Base-by-base conservation (phyloP, 495 filamentous ascomycete species). In the Lentithecium fluviatile region DNA sequence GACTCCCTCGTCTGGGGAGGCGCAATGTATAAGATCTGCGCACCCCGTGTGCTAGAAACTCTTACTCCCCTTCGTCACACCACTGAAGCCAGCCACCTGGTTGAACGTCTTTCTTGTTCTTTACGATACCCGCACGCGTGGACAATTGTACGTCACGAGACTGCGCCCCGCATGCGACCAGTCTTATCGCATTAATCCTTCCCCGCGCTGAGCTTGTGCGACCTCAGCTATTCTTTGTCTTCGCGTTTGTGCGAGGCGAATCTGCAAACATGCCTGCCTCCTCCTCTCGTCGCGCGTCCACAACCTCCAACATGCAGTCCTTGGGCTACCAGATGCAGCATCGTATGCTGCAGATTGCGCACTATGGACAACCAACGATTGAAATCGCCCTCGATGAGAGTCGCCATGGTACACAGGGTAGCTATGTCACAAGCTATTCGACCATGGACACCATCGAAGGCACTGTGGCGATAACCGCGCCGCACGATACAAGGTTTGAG, bases 401-500 rank as follows among this genome's bases (percentile, higher is more conserved):
- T n/a, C 40, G 65, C n/a, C 60, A 74, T 46, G 69, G 71, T 12
- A 26, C 62, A 23, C 62, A 74, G 20, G 67, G 70, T 12, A 32
- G 60, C 32, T 76, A 76, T 24, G 73, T 79, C 52, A 78, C 66
- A 21, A 76, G 79, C 15, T 87, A 82, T 67, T 85, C 82, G 8
- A 85, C 84, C 1, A 74, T 80, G 52, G 85, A 88, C 60, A 71
- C 72, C 25, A 82, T 88, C 48, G 73, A 82, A 50, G 85, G 87
- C 7, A 77, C 75, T 24, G 84, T 81, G 1, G 72, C 74, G 6
- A 77, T 90, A 60, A 85, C 84, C 25, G 78, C 79, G 1, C 78
- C 81, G 23, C 75, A 79, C 52, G 87, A 93, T 61, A 86, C 83
- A 6, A 77, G 79, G 43, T 97, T 98, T 72, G 89, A 95, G 60